A percentile compares a stretch with the other conserved stretches of the same genome.
These are phyloP conservation scores for Neoboletus brunneissimus DNA, from an alignment of 768 basidiomycete genomes.

Conservation along the genomic window DNA sequence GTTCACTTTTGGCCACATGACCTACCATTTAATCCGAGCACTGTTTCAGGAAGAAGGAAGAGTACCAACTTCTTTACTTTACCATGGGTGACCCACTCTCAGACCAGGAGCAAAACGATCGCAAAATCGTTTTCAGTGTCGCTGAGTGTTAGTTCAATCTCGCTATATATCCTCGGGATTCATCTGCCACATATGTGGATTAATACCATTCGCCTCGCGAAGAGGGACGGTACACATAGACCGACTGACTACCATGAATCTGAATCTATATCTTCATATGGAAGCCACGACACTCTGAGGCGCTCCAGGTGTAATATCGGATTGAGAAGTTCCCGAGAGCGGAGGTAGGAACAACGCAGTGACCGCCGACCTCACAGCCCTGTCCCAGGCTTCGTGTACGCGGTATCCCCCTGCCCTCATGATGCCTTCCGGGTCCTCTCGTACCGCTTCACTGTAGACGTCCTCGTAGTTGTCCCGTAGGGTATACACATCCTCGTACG, in stretches of 20 bases:
- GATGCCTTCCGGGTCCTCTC: slow-evolving; percentile 71
- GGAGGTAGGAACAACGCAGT: slow-evolving; percentile 67
- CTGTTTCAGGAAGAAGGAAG: slow-evolving; percentile 35
- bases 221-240: neutral
- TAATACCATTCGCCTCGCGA: neutral
- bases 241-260: neutral
- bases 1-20: slow-evolving; percentile 18
- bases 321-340: slow-evolving; percentile 31
- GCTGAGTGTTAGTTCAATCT: slow-evolving; percentile 26
- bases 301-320: neutral
- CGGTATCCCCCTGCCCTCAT: slow-evolving; percentile 83
- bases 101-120: slow-evolving; percentile 44
- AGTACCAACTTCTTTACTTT: slow-evolving; percentile 85
- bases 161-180: neutral
- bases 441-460: slow-evolving; percentile 69
- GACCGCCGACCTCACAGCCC: slow-evolving; percentile 71
- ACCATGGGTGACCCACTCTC: slow-evolving; percentile 65
- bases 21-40: neutral
- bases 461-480: slow-evolving; percentile 65
- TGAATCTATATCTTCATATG: slow-evolving; percentile 25
- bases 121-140: slow-evolving; percentile 55
- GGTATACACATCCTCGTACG: slow-evolving; percentile 66
- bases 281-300: slow-evolving; percentile 47
- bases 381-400: slow-evolving; percentile 82
- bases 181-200: neutral